Conservation (phyloP, 495 filamentous ascomycete genomes). For the Penicillium chermesinum region DNA sequence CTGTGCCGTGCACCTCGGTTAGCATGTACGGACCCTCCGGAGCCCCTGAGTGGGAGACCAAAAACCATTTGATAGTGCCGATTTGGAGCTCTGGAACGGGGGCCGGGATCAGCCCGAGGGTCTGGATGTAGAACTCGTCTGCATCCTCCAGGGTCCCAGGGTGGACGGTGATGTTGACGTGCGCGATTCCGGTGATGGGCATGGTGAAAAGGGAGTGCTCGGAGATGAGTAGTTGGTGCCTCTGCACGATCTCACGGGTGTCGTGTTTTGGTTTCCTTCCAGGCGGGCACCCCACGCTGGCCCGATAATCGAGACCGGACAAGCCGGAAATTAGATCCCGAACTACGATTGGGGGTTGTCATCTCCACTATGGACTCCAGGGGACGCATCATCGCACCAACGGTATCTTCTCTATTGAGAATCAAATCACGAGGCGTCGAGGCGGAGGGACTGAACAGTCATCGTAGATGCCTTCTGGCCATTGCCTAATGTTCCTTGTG, state of each 20-base stretch:
- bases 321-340: slow-evolving; percentile 17
- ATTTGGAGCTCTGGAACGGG: slow-evolving; percentile 48
- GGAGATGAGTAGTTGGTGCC: neutral
- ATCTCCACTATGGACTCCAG: neutral
- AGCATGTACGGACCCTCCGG: neutral
- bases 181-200: slow-evolving; percentile 52
- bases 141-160: slow-evolving; percentile 49
- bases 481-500: too few relatives aligned
- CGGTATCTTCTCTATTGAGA: neutral
- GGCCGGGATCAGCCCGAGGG: slow-evolving; percentile 45
- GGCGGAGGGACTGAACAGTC: too few relatives aligned
- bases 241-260: neutral
- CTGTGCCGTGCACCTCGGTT: slow-evolving; percentile 12
- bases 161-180: slow-evolving; percentile 57
- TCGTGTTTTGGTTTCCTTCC: slow-evolving; percentile 2
- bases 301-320: neutral
- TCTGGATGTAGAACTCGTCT: slow-evolving; percentile 50
- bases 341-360: slow-evolving; percentile 10
- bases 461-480: too few relatives aligned
- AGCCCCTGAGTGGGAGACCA: neutral
- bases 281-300: slow-evolving; percentile 6
- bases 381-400: neutral
- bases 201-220: too few relatives aligned
- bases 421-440: too few relatives aligned
- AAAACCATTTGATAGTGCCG: slow-evolving; percentile 47